phyloP scores from a whole-genome alignment of 805 yeast species.

The Pichia occidentalis region DNA sequence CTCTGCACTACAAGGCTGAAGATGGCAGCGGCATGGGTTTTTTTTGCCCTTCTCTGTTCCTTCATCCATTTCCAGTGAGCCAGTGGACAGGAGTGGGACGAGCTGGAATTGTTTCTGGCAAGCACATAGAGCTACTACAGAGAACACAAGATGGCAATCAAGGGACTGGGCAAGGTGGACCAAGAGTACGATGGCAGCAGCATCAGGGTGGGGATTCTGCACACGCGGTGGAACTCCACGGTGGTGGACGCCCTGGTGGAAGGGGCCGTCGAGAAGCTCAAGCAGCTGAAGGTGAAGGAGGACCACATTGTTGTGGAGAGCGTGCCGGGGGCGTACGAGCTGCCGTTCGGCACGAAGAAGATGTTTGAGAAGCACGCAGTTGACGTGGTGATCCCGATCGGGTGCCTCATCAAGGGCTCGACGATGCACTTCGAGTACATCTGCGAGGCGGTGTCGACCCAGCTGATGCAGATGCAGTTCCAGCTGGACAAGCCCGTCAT shows the following conservation, averaged over 20 bases:
- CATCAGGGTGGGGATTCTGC: constrained; percentile 63
- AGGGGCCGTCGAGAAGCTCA: constrained; percentile 63
- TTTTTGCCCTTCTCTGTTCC: too few species aligned
- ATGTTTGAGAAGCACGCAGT: constrained; percentile 43
- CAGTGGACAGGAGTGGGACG: too few species aligned
- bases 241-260: constrained; percentile 73
- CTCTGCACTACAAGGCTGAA: too few species aligned
- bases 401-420: constrained; percentile 90
- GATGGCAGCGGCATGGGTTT: too few species aligned
- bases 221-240: constrained; percentile 88
- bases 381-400: constrained; percentile 90
- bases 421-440: constrained; percentile 99
- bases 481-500: constrained; percentile 71
- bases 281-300: constrained; percentile 61
- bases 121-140: too few species aligned
- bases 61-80: too few species aligned
- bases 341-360: constrained; percentile 72
- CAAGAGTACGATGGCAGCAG: constrained; percentile 37
- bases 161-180: constrained; percentile 65
- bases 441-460: constrained; percentile 81
- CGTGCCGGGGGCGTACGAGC: constrained; percentile 93
- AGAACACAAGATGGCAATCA: constrained; percentile 53
- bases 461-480: constrained; percentile 76
- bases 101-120: too few species aligned
- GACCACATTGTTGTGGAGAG: constrained; percentile 74